Conservation (phyloP, 345 rosid genomes). For the Angophora floribunda region DNA sequence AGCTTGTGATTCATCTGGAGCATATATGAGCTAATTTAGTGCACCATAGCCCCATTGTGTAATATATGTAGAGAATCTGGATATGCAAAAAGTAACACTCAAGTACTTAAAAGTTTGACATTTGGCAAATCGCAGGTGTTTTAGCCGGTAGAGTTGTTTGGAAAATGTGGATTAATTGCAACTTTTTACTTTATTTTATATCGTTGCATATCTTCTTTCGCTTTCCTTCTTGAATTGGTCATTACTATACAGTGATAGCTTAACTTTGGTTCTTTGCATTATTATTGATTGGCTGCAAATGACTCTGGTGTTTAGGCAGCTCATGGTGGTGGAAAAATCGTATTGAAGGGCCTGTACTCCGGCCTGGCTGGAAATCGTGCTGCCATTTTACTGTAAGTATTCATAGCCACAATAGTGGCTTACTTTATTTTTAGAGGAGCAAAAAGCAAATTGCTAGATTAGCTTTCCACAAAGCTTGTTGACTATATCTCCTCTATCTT, state of each 20-base stretch:
- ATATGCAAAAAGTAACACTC: background rate
- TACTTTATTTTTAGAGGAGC: background rate
- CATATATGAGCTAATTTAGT: background rate
- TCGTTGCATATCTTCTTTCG: background rate
- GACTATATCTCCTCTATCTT: background rate
- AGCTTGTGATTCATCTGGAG: background rate
- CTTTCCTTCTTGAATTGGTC: background rate
- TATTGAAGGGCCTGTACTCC: conserved; percentile 64
- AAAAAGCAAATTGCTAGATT: background rate
- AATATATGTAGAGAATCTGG: background rate
- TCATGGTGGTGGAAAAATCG: conserved; percentile 52
- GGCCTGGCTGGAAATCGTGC: conserved; percentile 78
- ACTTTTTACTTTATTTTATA: background rate
- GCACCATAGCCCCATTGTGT: background rate
- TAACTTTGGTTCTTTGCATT: background rate
- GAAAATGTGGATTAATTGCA: background rate
- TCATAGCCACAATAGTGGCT: background rate
- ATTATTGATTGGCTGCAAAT: background rate
- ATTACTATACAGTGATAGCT: background rate
- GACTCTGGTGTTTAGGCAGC: conserved; percentile 37
- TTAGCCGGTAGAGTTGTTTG: background rate
- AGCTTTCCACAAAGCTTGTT: background rate
- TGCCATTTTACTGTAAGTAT: conserved; percentile 72
- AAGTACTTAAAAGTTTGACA: background rate
- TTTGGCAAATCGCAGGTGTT: background rate